Conservation (phyloP, 208 protist species). For the Zelonia costaricensis region DNA sequence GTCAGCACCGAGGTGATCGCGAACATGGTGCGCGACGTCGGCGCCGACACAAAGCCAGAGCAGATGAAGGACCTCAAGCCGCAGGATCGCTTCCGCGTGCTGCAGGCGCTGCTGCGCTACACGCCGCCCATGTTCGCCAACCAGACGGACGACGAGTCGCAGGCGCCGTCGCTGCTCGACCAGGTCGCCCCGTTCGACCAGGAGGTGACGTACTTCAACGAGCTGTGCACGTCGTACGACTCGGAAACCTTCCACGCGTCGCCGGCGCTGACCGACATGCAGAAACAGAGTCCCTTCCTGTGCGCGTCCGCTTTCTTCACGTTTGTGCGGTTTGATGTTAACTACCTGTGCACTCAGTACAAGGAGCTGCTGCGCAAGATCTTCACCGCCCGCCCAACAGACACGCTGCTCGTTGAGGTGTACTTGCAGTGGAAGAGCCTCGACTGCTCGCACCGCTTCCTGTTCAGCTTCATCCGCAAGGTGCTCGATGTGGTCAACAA, state of each 20-base stretch:
- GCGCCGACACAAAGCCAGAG: conserved; percentile 33
- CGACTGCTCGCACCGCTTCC: conserved; percentile 45
- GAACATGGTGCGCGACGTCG: conserved; percentile 54
- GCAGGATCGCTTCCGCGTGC: conserved; percentile 72
- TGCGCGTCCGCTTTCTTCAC: conserved; percentile 74
- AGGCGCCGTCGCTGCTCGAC: conserved; percentile 20
- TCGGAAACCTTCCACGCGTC: conserved; percentile 22
- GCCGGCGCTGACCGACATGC: conserved; percentile 29
- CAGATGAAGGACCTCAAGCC: conserved; percentile 48
- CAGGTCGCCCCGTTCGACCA: conserved; percentile 33
- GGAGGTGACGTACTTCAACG: conserved; percentile 61
- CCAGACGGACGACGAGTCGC: conserved; percentile 19
- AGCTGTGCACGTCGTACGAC: conserved; percentile 53
- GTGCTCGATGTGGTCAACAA: conserved; percentile 33
- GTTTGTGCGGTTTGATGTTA: conserved; percentile 81
- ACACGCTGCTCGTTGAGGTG: conserved; percentile 66
- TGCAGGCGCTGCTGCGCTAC: conserved; percentile 82
- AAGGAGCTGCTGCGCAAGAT: conserved; percentile 74
- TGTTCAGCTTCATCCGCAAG: conserved; percentile 54
- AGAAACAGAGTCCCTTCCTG: conserved; percentile 27
- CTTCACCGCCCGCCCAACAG: conserved; percentile 33
- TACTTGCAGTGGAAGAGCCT: conserved; percentile 71
- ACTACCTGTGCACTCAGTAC: conserved; percentile 52
- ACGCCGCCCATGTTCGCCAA: conserved; percentile 43
- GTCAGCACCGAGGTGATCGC: conserved; percentile 37